Evolutionary conservation across 306 rosid genomes (phyloP), one percentile per base, ranked within the genome.

Genomic region (Leucaena leucocephala): DNA sequence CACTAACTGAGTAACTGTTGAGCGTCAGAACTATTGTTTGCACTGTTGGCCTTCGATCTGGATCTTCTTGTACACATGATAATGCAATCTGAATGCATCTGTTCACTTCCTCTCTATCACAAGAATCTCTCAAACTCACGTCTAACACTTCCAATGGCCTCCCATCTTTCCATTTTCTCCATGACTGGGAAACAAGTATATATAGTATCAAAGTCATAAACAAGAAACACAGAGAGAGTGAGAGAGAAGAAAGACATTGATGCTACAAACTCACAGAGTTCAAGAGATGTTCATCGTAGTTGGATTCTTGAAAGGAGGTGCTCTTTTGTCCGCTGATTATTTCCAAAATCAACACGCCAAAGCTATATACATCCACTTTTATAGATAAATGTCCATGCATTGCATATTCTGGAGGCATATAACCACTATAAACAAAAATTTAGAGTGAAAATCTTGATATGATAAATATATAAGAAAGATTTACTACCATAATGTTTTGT

Each of bases 21-120:
- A 91, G 85, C 86, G 88, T 55, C 61, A 86, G 81, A 71, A 85
- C 79, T 39, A 90, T 27, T 11, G 88, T 57, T 33, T 67, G 82
- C 91, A 88, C 87, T 2, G 90, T 82, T 10, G 95, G 95, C 38
- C 89, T 84, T 27, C 71, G 80, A 19, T 61, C 54, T 17, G 82
- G 81, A 83, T 84, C 83, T 62, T 88, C 88, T n/a, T 87, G 87
- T 76, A 80, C 85, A 81, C 90, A 87, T n/a, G 80, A 70, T 55
- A 90, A 76, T 7, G 88, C 92, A 17, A 91, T 82, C 6, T 88
- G 81, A 44, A 89, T 81, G 78, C 93, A 88, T 81, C 88, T 85
- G 7, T 15, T 81, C 10, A 91, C 85, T 85, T 89, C 93, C 38
- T n/a, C 69, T 39, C 54, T 80, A 7, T 65, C 71, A 54, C 61